phyloP scores from a whole-genome alignment of 1,284 basidiomycete species.

The Apiotrichum porosum region DNA sequence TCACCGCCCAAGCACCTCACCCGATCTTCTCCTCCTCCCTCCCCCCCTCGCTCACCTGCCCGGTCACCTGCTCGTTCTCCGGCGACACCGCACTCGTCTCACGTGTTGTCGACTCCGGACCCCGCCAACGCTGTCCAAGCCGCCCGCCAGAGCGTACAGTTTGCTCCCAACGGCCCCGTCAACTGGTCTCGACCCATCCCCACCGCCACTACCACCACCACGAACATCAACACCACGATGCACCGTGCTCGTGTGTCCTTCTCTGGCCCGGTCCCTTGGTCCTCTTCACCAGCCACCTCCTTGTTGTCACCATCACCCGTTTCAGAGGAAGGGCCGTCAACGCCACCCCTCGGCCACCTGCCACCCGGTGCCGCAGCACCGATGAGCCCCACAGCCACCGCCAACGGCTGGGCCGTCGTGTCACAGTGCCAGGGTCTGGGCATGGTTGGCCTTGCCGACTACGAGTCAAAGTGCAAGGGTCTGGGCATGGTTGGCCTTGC shows the following conservation, averaged over 20 bases:
- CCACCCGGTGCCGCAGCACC: conserved; percentile 8
- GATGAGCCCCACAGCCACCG: neutral
- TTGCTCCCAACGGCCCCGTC: conserved; percentile 6
- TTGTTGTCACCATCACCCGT: neutral
- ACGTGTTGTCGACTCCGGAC: neutral
- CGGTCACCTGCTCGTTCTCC: neutral
- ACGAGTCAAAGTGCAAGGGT: conserved; percentile 12
- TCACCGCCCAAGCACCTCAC: no score
- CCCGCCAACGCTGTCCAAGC: neutral
- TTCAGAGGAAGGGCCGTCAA: conserved; percentile 13
- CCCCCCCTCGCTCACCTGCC: neutral
- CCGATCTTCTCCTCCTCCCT: no score
- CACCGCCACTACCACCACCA: neutral
- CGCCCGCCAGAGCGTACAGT: conserved; percentile 3
- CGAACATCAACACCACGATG: neutral
- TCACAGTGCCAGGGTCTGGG: conserved; percentile 16
- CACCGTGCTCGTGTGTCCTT: no score
- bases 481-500: conserved; percentile 20
- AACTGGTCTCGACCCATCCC: conserved; percentile 29
- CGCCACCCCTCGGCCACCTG: conserved; percentile 4
- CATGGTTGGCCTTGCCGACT: conserved; percentile 19
- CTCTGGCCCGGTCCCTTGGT: conserved; percentile 4
- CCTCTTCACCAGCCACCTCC: neutral
- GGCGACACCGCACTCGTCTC: neutral
- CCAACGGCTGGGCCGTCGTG: conserved; percentile 15